A percentile compares a stretch with the other conserved stretches of the same genome.
These are phyloP conservation scores for Pseudomicrostroma phylloplanum DNA, from an alignment of 1,284 basidiomycete genomes.

Conservation along the genomic window DNA sequence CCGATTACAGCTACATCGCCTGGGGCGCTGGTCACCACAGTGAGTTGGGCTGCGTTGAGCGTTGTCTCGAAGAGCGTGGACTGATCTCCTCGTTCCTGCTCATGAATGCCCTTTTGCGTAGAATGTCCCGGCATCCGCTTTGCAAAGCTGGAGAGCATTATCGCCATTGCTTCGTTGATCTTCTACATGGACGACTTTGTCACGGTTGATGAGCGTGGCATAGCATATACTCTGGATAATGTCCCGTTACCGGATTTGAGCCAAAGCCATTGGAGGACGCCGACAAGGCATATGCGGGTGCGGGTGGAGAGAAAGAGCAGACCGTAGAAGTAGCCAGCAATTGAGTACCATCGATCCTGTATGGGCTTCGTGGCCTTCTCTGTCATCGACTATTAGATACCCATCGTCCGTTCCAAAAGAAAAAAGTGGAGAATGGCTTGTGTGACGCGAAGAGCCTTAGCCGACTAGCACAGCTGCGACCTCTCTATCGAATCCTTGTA, in stretches of 20 bases:
- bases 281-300: slow-evolving; percentile 16
- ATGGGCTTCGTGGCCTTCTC: not conserved
- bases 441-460: too few relatives aligned
- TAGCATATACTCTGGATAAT: slow-evolving; percentile 10
- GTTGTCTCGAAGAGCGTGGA: not conserved
- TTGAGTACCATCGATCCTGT: not conserved
- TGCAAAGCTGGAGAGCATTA: slow-evolving; percentile 19
- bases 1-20: slow-evolving; percentile 15
- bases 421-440: too few relatives aligned
- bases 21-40: slow-evolving; percentile 18
- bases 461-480: slow-evolving; percentile 26
- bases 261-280: slow-evolving; percentile 18
- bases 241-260: slow-evolving; percentile 20
- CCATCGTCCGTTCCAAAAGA: too few relatives aligned
- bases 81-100: too few relatives aligned
- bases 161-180: slow-evolving; percentile 14
- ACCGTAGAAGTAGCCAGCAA: not conserved
- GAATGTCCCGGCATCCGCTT: slow-evolving; percentile 21
- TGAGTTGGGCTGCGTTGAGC: slow-evolving; percentile 3
- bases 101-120: not conserved
- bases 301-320: not conserved
- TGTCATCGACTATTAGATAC: not conserved
- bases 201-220: slow-evolving; percentile 14
- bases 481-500: slow-evolving; percentile 73
- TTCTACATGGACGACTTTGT: slow-evolving; percentile 11